Percentiles rank a stretch among this genome's conserved stretches.
Conservation (phyloP, 495 filamentous ascomycete species). For the Podospora pseudoanserina region DNA sequence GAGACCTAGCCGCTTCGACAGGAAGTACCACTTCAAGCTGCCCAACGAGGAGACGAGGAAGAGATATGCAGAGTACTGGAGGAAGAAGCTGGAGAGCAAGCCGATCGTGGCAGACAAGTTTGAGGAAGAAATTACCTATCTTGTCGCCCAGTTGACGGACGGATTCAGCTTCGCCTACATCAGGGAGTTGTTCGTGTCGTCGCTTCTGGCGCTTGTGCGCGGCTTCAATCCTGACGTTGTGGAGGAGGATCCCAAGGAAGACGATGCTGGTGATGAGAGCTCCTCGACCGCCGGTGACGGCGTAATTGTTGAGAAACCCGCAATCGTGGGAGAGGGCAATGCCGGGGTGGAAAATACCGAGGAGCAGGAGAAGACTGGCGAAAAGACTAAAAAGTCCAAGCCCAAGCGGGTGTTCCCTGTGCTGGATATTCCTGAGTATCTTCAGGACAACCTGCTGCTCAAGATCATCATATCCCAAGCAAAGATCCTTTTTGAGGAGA, state of each 20-base stretch:
- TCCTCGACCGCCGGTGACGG: background rate
- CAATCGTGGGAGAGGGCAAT: background rate
- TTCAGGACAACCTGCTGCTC: background rate
- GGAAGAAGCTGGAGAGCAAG: conserved; percentile 38
- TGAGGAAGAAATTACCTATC: conserved; percentile 40
- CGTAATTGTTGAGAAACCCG: background rate
- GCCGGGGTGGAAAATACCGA: conserved; percentile 14
- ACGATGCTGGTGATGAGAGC: background rate
- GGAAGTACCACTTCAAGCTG: conserved; percentile 54
- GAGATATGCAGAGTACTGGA: conserved; percentile 49
- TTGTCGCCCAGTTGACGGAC: conserved; percentile 49
- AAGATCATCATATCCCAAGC: background rate
- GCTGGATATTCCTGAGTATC: conserved; percentile 2
- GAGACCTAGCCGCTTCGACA: conserved; percentile 56
- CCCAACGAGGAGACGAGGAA: conserved; percentile 44
- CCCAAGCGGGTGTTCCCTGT: background rate
- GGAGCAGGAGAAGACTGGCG: background rate
- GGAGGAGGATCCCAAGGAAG: background rate
- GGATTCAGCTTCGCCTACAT: conserved; percentile 57
- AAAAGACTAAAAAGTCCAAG: background rate
- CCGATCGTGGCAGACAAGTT: conserved; percentile 29
- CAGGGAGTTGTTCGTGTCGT: conserved; percentile 54
- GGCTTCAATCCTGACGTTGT: background rate
- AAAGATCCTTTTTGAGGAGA: conserved; percentile 12
- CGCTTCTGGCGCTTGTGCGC: conserved; percentile 23